These are phyloP conservation scores for Termitomyces titanicus DNA, from an alignment of 768 basidiomycete species.

Conservation along the genomic window DNA sequence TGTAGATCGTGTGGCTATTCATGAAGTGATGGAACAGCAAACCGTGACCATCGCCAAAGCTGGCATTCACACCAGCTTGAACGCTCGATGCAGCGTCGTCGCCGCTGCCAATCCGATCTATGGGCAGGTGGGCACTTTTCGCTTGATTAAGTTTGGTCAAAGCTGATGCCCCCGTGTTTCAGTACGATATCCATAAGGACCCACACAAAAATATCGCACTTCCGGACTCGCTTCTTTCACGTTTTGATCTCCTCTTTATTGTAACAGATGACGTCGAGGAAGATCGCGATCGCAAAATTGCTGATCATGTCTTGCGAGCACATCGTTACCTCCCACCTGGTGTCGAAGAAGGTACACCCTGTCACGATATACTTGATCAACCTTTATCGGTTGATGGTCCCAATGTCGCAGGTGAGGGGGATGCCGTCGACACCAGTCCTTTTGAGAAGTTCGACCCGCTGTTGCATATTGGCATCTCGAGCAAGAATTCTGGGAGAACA, in stretches of 20 bases:
- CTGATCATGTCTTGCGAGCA: conserved; percentile 96
- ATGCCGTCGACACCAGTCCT: conserved; percentile 69
- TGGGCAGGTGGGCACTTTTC: conserved; percentile 65
- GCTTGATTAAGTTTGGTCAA: background rate
- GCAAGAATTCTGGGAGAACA: conserved; percentile 39
- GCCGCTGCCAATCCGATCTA: conserved; percentile 99
- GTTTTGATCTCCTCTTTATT: conserved; percentile 97
- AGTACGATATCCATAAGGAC: conserved; percentile 99
- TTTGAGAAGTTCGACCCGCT: conserved; percentile 98
- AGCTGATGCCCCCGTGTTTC: conserved; percentile 13
- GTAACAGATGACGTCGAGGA: conserved; percentile 99
- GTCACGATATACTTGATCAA: conserved; percentile 84
- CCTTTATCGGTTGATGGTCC: conserved; percentile 86
- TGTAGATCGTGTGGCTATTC: conserved; percentile 96
- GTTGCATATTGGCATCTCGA: conserved; percentile 78
- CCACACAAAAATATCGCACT: conserved; percentile 98
- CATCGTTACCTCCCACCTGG: conserved; percentile 96
- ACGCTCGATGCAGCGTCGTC: conserved; percentile 95
- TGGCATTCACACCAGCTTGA: conserved; percentile 96
- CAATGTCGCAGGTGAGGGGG: conserved; percentile 44
- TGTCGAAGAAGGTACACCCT: conserved; percentile 93
- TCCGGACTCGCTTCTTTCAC: conserved; percentile 94
- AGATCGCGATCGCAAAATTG: conserved; percentile 87
- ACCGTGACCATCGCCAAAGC: conserved; percentile 99
- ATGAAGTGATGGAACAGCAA: conserved; percentile 99